phyloP scores from a whole-genome alignment of 2,329 filamentous ascomycete species.

The Cryoendolithus antarcticus region DNA sequence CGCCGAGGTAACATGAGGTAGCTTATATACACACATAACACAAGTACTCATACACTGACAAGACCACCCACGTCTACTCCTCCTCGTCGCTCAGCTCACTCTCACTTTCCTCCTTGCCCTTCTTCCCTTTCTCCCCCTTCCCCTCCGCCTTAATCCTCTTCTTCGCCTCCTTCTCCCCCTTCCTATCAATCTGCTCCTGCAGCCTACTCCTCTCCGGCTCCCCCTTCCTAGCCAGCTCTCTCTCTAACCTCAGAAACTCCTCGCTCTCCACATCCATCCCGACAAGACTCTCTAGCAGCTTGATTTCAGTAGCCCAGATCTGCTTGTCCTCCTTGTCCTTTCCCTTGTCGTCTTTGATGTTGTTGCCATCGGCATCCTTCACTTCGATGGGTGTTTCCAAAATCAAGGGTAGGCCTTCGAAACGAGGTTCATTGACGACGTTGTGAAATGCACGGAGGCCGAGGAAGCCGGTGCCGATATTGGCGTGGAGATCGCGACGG shows the following conservation, averaged over 20 bases:
- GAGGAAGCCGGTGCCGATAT: slow-evolving; percentile 90
- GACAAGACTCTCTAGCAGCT: slow-evolving; percentile 77
- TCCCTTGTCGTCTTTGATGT: slow-evolving; percentile 26
- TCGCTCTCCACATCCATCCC: slow-evolving; percentile 67
- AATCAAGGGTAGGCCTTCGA: slow-evolving; percentile 76
- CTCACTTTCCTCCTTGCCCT: slow-evolving; percentile 13
- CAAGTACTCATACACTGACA: no score
- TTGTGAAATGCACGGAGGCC: slow-evolving; percentile 84
- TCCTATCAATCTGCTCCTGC: slow-evolving; percentile 67
- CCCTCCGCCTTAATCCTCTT: slow-evolving; percentile 27
- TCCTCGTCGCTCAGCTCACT: slow-evolving; percentile 19
- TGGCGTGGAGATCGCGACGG: slow-evolving; percentile 81
- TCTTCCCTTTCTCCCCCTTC: slow-evolving; percentile 19
- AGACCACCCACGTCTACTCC: no score
- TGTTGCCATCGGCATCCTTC: slow-evolving; percentile 50
- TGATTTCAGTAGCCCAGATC: slow-evolving; percentile 90
- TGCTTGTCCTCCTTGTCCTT: slow-evolving; percentile 60
- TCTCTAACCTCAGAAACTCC: slow-evolving; percentile 57
- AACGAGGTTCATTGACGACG: slow-evolving; percentile 68
- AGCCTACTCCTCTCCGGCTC: slow-evolving; percentile 60
- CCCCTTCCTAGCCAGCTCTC: slow-evolving; percentile 55
- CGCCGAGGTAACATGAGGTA: no score
- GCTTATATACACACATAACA: no score
- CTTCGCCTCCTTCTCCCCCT: slow-evolving; percentile 46
- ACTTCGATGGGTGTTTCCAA: slow-evolving; percentile 89